Evolutionary conservation across 2,329 filamentous ascomycete species (phyloP), one percentile per base, ranked within the genome.

Genomic region (Acrodontium crateriforme): DNA sequence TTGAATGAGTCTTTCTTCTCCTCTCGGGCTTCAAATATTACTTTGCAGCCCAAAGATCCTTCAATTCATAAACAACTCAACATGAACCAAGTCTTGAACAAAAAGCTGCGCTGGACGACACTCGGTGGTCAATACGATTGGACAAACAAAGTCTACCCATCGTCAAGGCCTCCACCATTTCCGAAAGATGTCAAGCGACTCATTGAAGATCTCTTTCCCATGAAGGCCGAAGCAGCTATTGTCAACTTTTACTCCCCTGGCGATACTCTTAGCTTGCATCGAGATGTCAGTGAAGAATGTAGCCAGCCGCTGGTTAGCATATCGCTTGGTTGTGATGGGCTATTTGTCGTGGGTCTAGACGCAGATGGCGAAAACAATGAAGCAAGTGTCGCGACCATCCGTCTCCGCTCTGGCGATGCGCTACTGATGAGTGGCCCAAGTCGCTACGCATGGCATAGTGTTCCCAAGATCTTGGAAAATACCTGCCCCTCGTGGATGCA

Each of bases 41-140:
- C 42, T 2, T 52, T 53, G 14, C 10, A 24, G 8, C 82, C 87
- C 5, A 78, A 79, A 30, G 74, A 92, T 44, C 33, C 24, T n/a
- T 39, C 53, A 1, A 56, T 84, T n/a, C 85, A 94, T 55, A 80
- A 76, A 35, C 66, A 81, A 2, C 60, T 94, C 7, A 67, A 70
- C 2, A 62, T 79, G 29, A 62, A 69, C 26, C 74, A 76, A 45
- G 71, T 87, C 16, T 63, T 95, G 23, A 70, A 75, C 32, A 78
- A 76, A 37, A 85, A 81, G 36, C 67, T 95, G 14, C 82, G 87
- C 41, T 98, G 89, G 89, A 71, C 91, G 22, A 95, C 87, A 0
- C 69, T 98, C 3, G 89, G 89, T 27, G 87, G 84, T 0, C 89
- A 95, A 53, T 95, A 95, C 53, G 81, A 95, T 58, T 95, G 87